These are phyloP conservation scores for Cenococcum geophilum DNA, from an alignment of 495 filamentous ascomycete genomes.

Conservation along the genomic window DNA sequence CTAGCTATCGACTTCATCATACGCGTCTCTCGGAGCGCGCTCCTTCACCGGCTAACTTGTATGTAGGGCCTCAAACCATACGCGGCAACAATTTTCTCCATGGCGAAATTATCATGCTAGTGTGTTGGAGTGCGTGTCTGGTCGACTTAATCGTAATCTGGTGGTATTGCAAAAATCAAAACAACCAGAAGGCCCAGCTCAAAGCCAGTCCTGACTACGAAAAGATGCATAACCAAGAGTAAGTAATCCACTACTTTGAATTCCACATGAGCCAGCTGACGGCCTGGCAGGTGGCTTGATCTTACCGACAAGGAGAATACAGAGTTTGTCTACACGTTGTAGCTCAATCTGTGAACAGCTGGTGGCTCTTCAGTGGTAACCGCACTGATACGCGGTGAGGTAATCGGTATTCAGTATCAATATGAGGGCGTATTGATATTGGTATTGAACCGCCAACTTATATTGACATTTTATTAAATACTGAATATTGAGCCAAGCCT, in stretches of 20 bases:
- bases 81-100: constrained; percentile 55
- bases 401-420: no score
- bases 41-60: constrained; percentile 28
- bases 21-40: no score
- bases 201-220: constrained; percentile 52
- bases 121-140: constrained; percentile 54
- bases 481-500: no score
- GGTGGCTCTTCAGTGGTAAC: no score
- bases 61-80: constrained; percentile 51
- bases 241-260: constrained; percentile 4
- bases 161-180: constrained; percentile 56
- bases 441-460: no score
- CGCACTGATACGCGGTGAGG: no score
- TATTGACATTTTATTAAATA: no score
- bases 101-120: constrained; percentile 61
- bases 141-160: constrained; percentile 55
- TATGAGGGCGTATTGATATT: no score
- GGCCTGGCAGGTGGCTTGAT: constrained; percentile 45
- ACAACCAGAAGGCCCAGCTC: constrained; percentile 53
- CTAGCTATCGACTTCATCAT: no score
- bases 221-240: constrained; percentile 62
- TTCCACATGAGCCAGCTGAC: not conserved
- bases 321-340: constrained; percentile 38
- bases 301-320: constrained; percentile 51
- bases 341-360: no score